phyloP scores from a whole-genome alignment of 1,284 basidiomycete genomes.

The Phellinidium pouzarii region DNA sequence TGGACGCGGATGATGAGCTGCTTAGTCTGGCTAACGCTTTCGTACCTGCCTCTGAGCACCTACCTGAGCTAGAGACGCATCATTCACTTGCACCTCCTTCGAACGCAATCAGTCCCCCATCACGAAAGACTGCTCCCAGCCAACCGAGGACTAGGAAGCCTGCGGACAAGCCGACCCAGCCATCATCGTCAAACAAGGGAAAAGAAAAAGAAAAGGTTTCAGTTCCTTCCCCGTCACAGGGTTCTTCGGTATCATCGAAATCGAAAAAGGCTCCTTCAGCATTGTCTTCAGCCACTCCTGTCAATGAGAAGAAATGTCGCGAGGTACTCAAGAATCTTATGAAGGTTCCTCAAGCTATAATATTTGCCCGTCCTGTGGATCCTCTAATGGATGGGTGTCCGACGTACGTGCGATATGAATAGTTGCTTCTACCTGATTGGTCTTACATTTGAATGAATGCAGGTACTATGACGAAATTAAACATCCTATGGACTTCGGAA shows the following conservation, averaged over 20 bases:
- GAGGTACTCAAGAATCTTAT: constrained; percentile 61
- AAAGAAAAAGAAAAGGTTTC: constrained; percentile 52
- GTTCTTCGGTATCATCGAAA: constrained; percentile 32
- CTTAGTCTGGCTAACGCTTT: constrained; percentile 23
- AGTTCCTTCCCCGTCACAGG: constrained; percentile 19
- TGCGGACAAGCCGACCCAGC: not conserved
- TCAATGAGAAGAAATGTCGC: constrained; percentile 78
- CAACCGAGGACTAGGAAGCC: constrained; percentile 7
- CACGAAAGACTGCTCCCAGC: constrained; percentile 5
- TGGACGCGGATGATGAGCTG: constrained; percentile 21
- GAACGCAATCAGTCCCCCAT: not conserved
- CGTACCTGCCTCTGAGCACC: not conserved
- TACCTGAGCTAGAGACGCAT: constrained; percentile 53
- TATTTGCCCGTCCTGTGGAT: constrained; percentile 87
- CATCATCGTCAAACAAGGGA: constrained; percentile 44
- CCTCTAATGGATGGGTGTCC: constrained; percentile 78
- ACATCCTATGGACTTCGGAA: constrained; percentile 92
- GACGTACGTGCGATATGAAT: constrained; percentile 49
- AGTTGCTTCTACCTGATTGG: constrained; percentile 7
- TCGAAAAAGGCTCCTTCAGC: constrained; percentile 33
- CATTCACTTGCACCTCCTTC: constrained; percentile 27
- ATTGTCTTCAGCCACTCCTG: constrained; percentile 35
- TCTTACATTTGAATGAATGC: constrained; percentile 15
- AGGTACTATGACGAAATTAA: constrained; percentile 93
- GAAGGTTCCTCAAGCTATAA: constrained; percentile 64